Evolutionary conservation across 1,284 basidiomycete genomes (phyloP).

Genomic region (Boletus hoseneyae): DNA sequence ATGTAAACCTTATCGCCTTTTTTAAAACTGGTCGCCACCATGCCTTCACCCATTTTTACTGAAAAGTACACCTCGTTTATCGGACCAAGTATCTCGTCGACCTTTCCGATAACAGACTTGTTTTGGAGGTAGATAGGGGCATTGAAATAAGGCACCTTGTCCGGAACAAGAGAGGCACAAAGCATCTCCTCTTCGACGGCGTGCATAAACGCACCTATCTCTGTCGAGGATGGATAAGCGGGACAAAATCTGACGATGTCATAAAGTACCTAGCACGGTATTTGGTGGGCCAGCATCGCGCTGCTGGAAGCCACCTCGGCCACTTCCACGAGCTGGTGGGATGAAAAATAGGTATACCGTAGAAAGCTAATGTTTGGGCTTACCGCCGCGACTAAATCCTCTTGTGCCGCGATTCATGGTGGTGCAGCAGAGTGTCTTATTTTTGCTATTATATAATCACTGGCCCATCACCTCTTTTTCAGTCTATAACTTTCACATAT

Average conservation of each 20-base stretch:
- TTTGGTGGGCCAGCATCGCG: slow-evolving; percentile 83
- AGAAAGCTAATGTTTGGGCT: slow-evolving; percentile 3
- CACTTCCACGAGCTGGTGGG: slow-evolving; percentile 47
- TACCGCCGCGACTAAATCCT: slow-evolving; percentile 41
- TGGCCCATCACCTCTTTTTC: no score
- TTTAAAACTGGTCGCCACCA: slow-evolving; percentile 95
- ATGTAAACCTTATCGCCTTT: slow-evolving; percentile 99
- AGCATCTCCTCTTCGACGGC: slow-evolving; percentile 99
- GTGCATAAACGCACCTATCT: slow-evolving; percentile 88
- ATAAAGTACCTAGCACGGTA: slow-evolving; percentile 65
- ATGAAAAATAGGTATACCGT: slow-evolving; percentile 9
- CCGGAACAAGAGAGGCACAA: slow-evolving; percentile 79
- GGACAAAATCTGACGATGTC: not conserved
- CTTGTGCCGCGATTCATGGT: slow-evolving; percentile 48
- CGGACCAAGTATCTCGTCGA: slow-evolving; percentile 95
- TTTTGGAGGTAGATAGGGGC: slow-evolving; percentile 99
- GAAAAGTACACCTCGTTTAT: slow-evolving; percentile 99
- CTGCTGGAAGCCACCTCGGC: slow-evolving; percentile 66
- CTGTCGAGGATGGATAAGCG: slow-evolving; percentile 36
- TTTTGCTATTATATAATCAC: slow-evolving; percentile 11
- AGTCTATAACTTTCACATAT: no score
- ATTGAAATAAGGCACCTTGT: slow-evolving; percentile 99
- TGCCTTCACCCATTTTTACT: slow-evolving; percentile 95
- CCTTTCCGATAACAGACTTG: slow-evolving; percentile 93
- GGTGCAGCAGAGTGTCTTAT: not conserved